Base-by-base conservation (phyloP, 139 green algal species). In the Monoraphidium neglectum region DNA sequence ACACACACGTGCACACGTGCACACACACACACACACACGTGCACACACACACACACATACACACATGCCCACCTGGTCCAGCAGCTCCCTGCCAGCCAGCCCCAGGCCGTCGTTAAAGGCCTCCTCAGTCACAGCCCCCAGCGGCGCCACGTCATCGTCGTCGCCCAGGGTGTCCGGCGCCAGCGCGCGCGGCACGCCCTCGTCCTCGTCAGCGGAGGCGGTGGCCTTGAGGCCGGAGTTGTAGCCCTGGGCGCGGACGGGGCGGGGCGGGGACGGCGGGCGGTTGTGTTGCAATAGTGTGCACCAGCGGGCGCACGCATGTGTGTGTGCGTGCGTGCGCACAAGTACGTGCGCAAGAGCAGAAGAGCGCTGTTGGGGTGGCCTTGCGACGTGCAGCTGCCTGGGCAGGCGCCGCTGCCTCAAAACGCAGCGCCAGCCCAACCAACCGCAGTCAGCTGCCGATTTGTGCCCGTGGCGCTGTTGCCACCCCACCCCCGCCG, bases 161-260 rank as follows among this genome's bases (percentile, higher is more conserved):
- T 53, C 56, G 32, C 65, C 67, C 28, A 43, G 51, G 36, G 51
- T 40, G 18, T 72, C 61, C 10, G 59, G 10, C 6, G 63, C 70
- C 26, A 85, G 65, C 69, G 72, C 60, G 53, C 66, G 54, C 2
- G 80, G 57, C 35, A 83, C 36, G 40, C 38, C 62, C 24, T 80
- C 74, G 26, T 78, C 56, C n/a, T n/a, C n/a, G 6, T 74, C 30
- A 40, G 26, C 28, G 49, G 28, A 47, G 37, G 16, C 30, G 23
- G 56, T 61, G 15, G 79, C 81, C 15, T 36, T 65, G 30, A 90
- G 68, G 37, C 85, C 85, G 56, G 88, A 84, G 83, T 96, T 94
- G 86, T 94, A 95, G 26, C 91, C 91, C 51, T 85, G 51, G n/a
- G 40, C 24, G 69, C 30, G 3, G 49, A 59, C 49, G 8, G 43